Base-by-base conservation (phyloP, 2,329 filamentous ascomycete genomes). In the Cladosporium sphaerospermum region DNA sequence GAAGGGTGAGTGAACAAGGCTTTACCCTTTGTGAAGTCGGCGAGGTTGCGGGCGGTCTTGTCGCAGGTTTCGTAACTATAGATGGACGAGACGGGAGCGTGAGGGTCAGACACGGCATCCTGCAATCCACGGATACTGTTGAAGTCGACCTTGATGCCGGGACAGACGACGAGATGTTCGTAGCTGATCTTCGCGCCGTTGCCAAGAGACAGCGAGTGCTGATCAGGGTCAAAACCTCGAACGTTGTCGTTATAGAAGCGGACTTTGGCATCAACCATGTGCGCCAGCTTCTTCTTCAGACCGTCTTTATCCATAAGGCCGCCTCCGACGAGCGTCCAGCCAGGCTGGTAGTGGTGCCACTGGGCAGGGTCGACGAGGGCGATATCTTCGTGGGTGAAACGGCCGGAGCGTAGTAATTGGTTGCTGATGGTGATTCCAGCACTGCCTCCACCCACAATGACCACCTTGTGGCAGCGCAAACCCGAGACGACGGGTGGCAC, bases 281-380 rank as follows among this genome's bases (percentile, higher is more conserved):
- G 69, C 3, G 69, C 60, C 41, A 85, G 63, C 1, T 76, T 77
- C 52, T 70, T 67, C 43, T 76, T 75, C 53, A 86, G 68, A 16
- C 83, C 76, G 56, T 83, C 72, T 62, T 82, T 82, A 41, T 72
- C 76, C 67, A 85, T 85, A 37, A 86, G 73, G 2, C 83, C 83
- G 37, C 80, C 82, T 42, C 83, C 83, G 2, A 86, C 83, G 1
- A 86, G 73, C 1, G 83, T 86, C 83, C 83, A 86, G 49, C 83
- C 83, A 1, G 83, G 81, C 66, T 86, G 83, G 64, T 85, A 86
- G 69, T 86, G 75, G 63, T 86, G 83, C n/a, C 75, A 83, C 57
- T 69, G 64, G 1, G 83, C 75, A 0, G 83, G 83, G 57, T 86
- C 83, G 41, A 86, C 69, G 19, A 86, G 61, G 28, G 83, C 83